These are phyloP conservation scores for Macrolepiota dolichaula DNA, from an alignment of 768 basidiomycete genomes.

Conservation along the genomic window DNA sequence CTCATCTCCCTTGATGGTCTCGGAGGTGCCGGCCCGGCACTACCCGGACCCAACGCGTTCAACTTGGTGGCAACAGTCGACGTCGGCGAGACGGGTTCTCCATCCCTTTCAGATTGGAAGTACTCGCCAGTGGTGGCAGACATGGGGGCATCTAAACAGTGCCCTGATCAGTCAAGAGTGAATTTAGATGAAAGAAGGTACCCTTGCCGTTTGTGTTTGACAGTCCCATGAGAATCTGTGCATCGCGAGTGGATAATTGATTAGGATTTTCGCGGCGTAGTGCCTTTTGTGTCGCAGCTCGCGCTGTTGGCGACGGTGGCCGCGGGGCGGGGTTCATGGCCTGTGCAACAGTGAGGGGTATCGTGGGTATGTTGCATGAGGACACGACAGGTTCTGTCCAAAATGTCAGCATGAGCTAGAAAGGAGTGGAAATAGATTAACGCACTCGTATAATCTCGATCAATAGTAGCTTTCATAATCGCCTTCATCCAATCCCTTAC, in stretches of 20 bases:
- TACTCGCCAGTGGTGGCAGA: neutral
- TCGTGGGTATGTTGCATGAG: constrained; percentile 95
- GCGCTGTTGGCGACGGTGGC: constrained; percentile 87
- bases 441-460: constrained; percentile 87
- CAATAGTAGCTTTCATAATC: constrained; percentile 98
- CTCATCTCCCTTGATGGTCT: constrained; percentile 68
- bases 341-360: constrained; percentile 91
- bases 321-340: constrained; percentile 95
- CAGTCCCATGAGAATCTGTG: constrained; percentile 70
- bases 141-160: constrained; percentile 15
- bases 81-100: neutral
- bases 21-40: constrained; percentile 40
- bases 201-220: constrained; percentile 32
- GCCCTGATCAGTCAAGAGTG: constrained; percentile 49
- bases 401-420: neutral
- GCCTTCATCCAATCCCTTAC: constrained; percentile 99
- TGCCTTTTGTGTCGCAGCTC: constrained; percentile 86
- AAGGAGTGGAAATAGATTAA: constrained; percentile 13
- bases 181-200: constrained; percentile 49
- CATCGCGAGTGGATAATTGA: constrained; percentile 77
- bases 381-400: constrained; percentile 85
- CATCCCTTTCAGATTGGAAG: constrained; percentile 19
- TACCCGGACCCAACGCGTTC: neutral
- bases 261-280: constrained; percentile 82
- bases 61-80: constrained; percentile 7